These are phyloP conservation scores for Huntiella abstrusa DNA, from an alignment of 2,329 filamentous ascomycete genomes.

Conservation along the genomic window DNA sequence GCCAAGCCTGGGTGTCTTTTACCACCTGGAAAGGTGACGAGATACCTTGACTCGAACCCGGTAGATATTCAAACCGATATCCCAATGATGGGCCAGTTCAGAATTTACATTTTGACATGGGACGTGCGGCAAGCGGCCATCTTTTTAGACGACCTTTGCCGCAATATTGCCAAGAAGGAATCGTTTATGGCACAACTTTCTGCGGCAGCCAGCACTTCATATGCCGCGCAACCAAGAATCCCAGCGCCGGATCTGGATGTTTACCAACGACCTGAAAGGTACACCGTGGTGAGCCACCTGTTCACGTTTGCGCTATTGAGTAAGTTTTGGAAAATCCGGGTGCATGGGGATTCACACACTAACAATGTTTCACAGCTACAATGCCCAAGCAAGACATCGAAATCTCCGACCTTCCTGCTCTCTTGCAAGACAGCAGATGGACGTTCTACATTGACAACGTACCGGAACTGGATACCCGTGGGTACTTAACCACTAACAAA, in stretches of 20 bases:
- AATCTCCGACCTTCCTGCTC: conserved; percentile 40
- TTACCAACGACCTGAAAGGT: conserved; percentile 48
- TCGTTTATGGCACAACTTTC: conserved; percentile 43
- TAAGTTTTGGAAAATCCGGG: conserved; percentile 19
- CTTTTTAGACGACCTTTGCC: conserved; percentile 42
- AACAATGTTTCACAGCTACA: conserved; percentile 23
- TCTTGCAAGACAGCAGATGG: conserved; percentile 48
- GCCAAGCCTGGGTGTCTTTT: conserved; percentile 36
- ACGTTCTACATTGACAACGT: conserved; percentile 54
- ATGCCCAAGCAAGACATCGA: conserved; percentile 46
- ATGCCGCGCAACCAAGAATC: conserved; percentile 37
- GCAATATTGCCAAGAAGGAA: conserved; percentile 28
- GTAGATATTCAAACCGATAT: conserved; percentile 63
- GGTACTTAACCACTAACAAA: conserved; percentile 41
- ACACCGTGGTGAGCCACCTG: conserved; percentile 46
- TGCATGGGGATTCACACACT: neutral
- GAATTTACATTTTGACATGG: conserved; percentile 51
- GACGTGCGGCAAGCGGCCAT: conserved; percentile 34
- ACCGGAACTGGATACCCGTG: conserved; percentile 33
- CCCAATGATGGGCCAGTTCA: conserved; percentile 58
- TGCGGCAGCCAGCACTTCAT: conserved; percentile 40
- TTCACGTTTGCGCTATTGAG: conserved; percentile 54
- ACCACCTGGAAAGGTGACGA: conserved; percentile 50
- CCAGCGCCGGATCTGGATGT: conserved; percentile 38
- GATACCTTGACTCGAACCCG: conserved; percentile 61